Base-by-base conservation (phyloP, 2,329 filamentous ascomycete species). In the Tolypocladium amazonense region DNA sequence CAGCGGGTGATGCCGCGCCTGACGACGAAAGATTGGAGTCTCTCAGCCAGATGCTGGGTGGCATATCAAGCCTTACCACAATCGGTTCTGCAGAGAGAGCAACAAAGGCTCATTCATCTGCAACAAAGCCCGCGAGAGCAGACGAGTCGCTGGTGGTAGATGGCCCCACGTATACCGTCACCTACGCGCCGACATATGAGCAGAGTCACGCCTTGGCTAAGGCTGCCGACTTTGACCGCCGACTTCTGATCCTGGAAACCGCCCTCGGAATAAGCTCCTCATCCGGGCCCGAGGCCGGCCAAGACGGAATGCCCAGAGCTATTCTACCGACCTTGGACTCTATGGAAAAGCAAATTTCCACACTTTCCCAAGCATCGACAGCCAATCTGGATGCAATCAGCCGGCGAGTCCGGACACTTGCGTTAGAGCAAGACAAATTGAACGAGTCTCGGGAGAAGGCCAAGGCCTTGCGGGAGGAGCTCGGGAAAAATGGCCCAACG, bases 161-260 rank as follows among this genome's bases (percentile, higher is more conserved):
- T 58, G 72, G 71, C 20, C 75, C 82, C 41, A 87, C 82, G 38
- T 88, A 88, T 66, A 87, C 83, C 0, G 76, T 88, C 56, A 86
- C 83, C 37, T 88, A 88, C 65, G 81, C 84, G 38, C 87, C 78
- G 53, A 81, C 74, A 56, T 89, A 86, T 65, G 83, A 87, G 66
- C 81, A 88, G 69, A 86, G 79, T 47, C 88, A 90, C 68, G 84
- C 88, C 33, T 79, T 97, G 41, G 85, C 87, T 39, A 89, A 92
- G 72, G 88, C 90, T 8, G 90, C 92, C 30, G 89, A 94, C 63
- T 97, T 99, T 68, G 93, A 97, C 70, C 82, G 84, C 37, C 85
- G 94, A 6, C 83, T 99, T 25, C 78, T 88, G 3, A 77, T 88
- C 37, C 78, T 99, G 56, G 94, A 99, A 76, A 86, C 86, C 65